Evolutionary conservation across 2,329 filamentous ascomycete genomes (phyloP).

Genomic region (Aspergillus sp.): DNA sequence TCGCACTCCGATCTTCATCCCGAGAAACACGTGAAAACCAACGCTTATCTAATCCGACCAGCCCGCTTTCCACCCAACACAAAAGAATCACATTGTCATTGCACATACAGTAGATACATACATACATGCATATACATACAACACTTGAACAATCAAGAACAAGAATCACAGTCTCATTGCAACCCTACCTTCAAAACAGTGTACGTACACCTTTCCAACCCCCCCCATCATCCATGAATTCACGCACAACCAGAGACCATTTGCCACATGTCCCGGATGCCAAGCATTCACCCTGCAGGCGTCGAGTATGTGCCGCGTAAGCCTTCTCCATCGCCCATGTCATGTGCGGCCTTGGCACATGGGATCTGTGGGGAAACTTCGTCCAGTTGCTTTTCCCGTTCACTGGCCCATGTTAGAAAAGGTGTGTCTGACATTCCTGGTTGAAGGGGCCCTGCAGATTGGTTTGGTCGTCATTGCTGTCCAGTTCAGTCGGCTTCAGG

Average conservation of each 20-base stretch:
- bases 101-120: background rate
- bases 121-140: background rate
- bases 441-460: conserved; percentile 1
- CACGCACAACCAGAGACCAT: conserved; percentile 3
- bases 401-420: background rate
- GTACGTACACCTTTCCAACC: background rate
- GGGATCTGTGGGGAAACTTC: conserved; percentile 15
- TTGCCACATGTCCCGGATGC: conserved; percentile 13
- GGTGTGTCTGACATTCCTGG: background rate
- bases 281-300: conserved; percentile 17
- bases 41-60: background rate
- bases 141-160: too few species aligned
- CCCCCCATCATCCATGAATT: background rate
- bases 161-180: too few species aligned
- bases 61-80: background rate
- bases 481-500: background rate
- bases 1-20: background rate
- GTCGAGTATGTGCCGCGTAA: conserved; percentile 21
- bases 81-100: background rate
- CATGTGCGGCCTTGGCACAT: conserved; percentile 22
- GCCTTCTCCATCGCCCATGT: conserved; percentile 24
- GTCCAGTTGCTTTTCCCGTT: background rate
- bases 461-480: background rate
- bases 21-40: background rate
- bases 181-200: background rate